These are phyloP conservation scores for Capsicum baccatum DNA, from an alignment of 257 asterid genomes.

Conservation along the genomic window DNA sequence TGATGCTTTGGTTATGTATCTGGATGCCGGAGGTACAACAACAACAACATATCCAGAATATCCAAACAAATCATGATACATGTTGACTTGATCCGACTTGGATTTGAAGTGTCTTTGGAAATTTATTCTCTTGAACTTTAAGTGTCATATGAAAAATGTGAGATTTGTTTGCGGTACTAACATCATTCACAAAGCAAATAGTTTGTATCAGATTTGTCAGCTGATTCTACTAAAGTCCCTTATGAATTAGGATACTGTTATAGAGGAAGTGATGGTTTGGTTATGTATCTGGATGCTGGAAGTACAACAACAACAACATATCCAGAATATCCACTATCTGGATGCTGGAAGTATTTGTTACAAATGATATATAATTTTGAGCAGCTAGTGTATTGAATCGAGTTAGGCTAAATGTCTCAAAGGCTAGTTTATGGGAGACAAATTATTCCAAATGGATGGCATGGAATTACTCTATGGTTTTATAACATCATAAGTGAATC, in stretches of 20 bases:
- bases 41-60: not conserved
- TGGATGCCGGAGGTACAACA: not conserved
- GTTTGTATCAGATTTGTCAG: not conserved
- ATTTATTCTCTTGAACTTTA: not conserved
- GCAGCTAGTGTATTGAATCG: not conserved
- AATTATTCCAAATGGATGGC: not conserved
- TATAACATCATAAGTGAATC: not conserved
- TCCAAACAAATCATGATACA: not conserved
- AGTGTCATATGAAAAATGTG: not conserved
- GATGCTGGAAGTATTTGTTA: not conserved
- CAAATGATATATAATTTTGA: not conserved
- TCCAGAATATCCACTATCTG: not conserved
- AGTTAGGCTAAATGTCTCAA: not conserved
- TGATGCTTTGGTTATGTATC: conserved; percentile 6
- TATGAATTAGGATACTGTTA: not conserved
- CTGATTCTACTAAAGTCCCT: not conserved
- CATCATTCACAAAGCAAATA: not conserved
- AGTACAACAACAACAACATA: not conserved
- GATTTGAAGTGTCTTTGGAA: not conserved
- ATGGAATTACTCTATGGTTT: not conserved
- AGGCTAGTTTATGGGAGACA: not conserved
- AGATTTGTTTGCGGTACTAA: not conserved
- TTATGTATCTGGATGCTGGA: conserved; percentile 17
- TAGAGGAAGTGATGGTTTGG: conserved; percentile 3
- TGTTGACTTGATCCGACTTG: not conserved